Evolutionary conservation across 2,329 filamentous ascomycete genomes (phyloP).

Genomic region (Cladophialophora carrionii): DNA sequence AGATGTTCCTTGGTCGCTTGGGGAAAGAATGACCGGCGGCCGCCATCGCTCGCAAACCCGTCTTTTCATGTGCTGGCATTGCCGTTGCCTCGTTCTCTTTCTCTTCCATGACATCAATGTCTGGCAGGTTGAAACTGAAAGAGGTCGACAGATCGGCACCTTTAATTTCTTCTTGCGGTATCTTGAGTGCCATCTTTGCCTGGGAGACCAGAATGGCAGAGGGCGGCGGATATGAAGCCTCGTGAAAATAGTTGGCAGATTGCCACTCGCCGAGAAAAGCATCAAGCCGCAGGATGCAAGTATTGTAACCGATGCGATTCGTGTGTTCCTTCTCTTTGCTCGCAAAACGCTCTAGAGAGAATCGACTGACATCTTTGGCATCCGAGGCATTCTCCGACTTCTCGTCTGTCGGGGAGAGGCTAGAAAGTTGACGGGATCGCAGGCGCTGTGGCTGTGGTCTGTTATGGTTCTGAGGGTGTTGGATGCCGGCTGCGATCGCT

Average conservation of each 20-base stretch:
- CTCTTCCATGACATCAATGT: conserved; percentile 39
- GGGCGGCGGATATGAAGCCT: conserved; percentile 84
- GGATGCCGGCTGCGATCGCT: conserved; percentile 82
- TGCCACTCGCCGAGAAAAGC: conserved; percentile 96
- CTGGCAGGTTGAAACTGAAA: conserved; percentile 33
- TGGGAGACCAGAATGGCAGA: conserved; percentile 84
- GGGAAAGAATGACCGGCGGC: conserved; percentile 36
- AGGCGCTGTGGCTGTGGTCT: conserved; percentile 31
- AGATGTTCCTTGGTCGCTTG: conserved; percentile 34
- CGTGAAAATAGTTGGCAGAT: conserved; percentile 87
- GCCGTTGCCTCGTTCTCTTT: conserved; percentile 40
- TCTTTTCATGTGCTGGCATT: conserved; percentile 41
- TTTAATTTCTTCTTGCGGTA: conserved; percentile 69
- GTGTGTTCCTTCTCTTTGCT: conserved; percentile 23
- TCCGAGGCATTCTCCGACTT: conserved; percentile 37
- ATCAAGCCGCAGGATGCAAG: conserved; percentile 70
- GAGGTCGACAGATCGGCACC: conserved; percentile 36
- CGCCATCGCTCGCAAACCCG: conserved; percentile 36
- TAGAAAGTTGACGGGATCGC: conserved; percentile 36
- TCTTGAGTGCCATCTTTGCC: conserved; percentile 84
- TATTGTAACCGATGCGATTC: conserved; percentile 32
- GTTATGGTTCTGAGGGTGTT: conserved; percentile 47
- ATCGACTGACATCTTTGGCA: conserved; percentile 10
- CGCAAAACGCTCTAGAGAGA: conserved; percentile 10
- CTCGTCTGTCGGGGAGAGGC: conserved; percentile 23